These are phyloP conservation scores for Plantago elongata DNA, from an alignment of 257 asterid genomes.

Conservation along the genomic window DNA sequence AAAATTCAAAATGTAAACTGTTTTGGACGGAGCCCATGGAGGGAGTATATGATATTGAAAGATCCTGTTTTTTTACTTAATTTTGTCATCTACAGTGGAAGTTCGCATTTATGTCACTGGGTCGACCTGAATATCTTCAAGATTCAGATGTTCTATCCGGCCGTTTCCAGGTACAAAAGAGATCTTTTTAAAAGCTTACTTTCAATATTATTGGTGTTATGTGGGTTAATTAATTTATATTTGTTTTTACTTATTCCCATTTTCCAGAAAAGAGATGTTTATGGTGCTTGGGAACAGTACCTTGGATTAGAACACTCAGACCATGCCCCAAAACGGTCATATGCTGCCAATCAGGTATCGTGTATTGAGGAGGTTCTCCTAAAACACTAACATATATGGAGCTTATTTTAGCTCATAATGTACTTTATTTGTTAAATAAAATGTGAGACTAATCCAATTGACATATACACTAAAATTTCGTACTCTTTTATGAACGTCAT, in stretches of 20 bases:
- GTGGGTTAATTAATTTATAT: background rate
- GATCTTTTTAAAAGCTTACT: background rate
- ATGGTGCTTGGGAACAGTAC: constrained; percentile 74
- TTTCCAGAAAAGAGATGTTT: constrained; percentile 60
- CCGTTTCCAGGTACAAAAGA: constrained; percentile 49
- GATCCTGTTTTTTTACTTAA: constrained; percentile 8
- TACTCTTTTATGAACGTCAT: too few relatives aligned
- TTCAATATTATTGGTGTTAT: background rate
- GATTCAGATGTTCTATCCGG: constrained; percentile 51
- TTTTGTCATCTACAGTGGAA: constrained; percentile 47
- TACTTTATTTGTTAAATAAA: too few relatives aligned
- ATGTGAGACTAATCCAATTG: too few relatives aligned
- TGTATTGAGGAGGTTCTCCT: too few relatives aligned
- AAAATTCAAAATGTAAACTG: background rate
- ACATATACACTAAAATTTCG: too few relatives aligned
- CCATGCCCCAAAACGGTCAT: constrained; percentile 56
- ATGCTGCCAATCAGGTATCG: constrained; percentile 54
- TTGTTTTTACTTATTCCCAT: background rate
- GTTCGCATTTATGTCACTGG: constrained; percentile 59
- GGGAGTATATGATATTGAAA: background rate
- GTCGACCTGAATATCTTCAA: constrained; percentile 62
- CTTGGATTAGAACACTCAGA: constrained; percentile 71
- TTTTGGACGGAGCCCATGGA: background rate
- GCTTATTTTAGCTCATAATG: too few relatives aligned
- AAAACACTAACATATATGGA: too few relatives aligned